Evolutionary conservation across 2,329 filamentous ascomycete species (phyloP).

Genomic region (Eurotiales sp.): DNA sequence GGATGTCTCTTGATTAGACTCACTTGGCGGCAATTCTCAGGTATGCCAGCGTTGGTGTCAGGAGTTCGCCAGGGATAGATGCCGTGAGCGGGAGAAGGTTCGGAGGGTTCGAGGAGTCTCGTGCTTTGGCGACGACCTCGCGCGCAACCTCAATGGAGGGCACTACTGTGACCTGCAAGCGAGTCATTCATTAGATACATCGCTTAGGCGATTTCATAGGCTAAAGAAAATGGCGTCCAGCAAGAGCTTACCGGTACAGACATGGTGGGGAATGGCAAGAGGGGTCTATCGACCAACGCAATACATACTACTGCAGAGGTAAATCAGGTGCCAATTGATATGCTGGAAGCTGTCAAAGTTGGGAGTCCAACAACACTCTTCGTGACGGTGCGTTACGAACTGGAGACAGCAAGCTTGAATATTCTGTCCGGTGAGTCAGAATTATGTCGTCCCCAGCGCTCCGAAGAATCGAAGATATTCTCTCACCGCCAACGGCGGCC

Average conservation of each 20-base stretch:
- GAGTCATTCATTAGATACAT: not conserved
- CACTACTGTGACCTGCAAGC: conserved; percentile 47
- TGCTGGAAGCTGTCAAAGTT: not conserved
- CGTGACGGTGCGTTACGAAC: no score
- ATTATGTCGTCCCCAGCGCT: not conserved
- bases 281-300: not conserved
- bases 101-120: conserved; percentile 54
- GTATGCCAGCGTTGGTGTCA: conserved; percentile 93
- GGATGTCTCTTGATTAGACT: no score
- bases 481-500: not conserved
- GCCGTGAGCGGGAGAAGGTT: conserved; percentile 81
- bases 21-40: conserved; percentile 79
- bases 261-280: not conserved
- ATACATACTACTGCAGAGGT: not conserved
- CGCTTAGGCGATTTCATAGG: not conserved
- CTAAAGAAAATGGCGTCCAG: not conserved
- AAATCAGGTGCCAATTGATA: not conserved
- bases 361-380: not conserved
- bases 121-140: conserved; percentile 52
- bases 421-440: not conserved
- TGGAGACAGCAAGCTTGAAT: not conserved
- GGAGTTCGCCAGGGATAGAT: conserved; percentile 83
- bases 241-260: conserved; percentile 12
- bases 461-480: not conserved
- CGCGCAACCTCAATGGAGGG: conserved; percentile 60